A percentile compares a stretch with the other conserved stretches of the same genome.
These are phyloP conservation scores for Vitis hybrid DNA, from an alignment of 177 flowering plant genomes.

Conservation along the genomic window DNA sequence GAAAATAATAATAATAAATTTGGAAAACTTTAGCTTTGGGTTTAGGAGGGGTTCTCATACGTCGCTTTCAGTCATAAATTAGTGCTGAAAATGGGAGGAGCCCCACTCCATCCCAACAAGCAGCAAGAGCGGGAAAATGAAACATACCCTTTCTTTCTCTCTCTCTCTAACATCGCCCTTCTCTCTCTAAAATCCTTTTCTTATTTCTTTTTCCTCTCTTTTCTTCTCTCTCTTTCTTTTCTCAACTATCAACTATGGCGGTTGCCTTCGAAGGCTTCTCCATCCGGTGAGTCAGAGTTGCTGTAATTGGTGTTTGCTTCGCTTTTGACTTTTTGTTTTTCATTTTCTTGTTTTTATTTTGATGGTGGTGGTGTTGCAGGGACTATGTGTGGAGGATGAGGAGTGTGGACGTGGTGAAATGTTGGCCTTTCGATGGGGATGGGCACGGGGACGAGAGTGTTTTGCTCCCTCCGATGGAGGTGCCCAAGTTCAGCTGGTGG, in stretches of 20 bases:
- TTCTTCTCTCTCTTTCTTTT: too few relatives aligned
- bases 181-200: too few relatives aligned
- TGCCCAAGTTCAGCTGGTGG: conserved; percentile 62
- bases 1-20: too few relatives aligned
- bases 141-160: conserved; percentile 6
- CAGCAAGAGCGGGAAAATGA: conserved; percentile 2
- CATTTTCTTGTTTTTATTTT: neutral
- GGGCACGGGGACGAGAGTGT: neutral
- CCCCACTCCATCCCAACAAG: too few relatives aligned
- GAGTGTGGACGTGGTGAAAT: conserved; percentile 32
- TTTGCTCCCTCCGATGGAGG: conserved; percentile 52
- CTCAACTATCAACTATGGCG: conserved; percentile 11
- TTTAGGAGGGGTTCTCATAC: conserved; percentile 12
- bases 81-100: neutral
- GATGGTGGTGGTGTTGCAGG: conserved; percentile 17
- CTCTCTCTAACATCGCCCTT: neutral
- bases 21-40: neutral
- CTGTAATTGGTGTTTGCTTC: neutral
- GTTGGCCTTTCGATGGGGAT: conserved; percentile 57
- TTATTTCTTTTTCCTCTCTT: too few relatives aligned
- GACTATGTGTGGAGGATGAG: conserved; percentile 47
- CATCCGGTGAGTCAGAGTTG: conserved; percentile 29
- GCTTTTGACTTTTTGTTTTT: neutral
- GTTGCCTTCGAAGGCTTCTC: conserved; percentile 35
- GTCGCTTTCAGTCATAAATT: conserved; percentile 48